Evolutionary conservation across 83 land plant species (phyloP), one percentile per base, ranked within the genome.

Genomic region (Diphasiastrum complanatum): DNA sequence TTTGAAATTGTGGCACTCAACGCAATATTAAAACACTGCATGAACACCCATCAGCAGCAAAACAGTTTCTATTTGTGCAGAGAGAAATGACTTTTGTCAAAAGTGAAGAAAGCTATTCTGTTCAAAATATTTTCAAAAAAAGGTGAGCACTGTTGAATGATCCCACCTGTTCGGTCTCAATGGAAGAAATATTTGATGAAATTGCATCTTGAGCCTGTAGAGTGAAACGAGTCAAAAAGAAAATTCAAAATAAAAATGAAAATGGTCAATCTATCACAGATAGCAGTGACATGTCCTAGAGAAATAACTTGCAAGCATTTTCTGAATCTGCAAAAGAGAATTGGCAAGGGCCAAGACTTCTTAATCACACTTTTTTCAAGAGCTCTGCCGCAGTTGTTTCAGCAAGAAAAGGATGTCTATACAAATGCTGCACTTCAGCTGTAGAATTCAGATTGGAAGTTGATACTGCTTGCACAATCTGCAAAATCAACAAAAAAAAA

Each of bases 1-100:
- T 30, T 38, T 1, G 83, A 65, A 32, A 91, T 57, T 14, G 46
- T 67, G 4, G 72, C 67, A 33, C 51, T 61, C 58, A 87, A 29
- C 8, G 85, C 87, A 47, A 91, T 66, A 72, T 87, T 91, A 43
- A 81, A 91, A 50, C 97, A 91, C 78, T 91, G 87, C 63, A 63
- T 28, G 29, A 24, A 29, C 22, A 24, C 4, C 16, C 16, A 45
- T 45, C 3, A 45, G 11, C 16, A 31, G 24, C 0, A 24, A 24
- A 60, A 8, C 30, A 12, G 23, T 23, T 5, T 20, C 14, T 4
- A 27, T 18, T 1, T n/a, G 56, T 26, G 14, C 28, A 5, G 4
- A 52, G n/a, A n/a, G 48, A 24, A 52, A 52, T 28, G 48, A 24
- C 5, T 52, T 18, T n/a, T 52, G 56, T 24, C 22, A 26, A 52